Evolutionary conservation across 257 asterid species (phyloP).

Genomic region (Solanum tarapatanum): DNA sequence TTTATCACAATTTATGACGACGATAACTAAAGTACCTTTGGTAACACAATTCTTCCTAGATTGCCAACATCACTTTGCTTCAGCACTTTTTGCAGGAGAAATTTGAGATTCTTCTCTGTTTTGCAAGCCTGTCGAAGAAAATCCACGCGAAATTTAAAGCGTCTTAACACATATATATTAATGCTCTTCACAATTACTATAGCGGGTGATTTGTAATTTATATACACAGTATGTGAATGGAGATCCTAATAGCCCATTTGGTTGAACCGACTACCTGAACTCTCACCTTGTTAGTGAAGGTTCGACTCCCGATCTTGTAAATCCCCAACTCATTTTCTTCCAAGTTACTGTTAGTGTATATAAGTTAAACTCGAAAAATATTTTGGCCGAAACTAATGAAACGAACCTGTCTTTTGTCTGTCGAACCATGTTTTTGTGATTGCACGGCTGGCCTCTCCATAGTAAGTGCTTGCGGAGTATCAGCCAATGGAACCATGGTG

Average conservation of each 20-base stretch:
- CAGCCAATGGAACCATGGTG: neutral
- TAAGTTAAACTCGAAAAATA: neutral
- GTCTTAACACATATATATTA: neutral
- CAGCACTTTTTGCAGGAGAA: conserved; percentile 90
- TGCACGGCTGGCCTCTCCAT: conserved; percentile 14
- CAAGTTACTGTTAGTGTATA: neutral
- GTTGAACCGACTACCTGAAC: neutral
- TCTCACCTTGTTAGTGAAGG: neutral
- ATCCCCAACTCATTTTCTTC: neutral
- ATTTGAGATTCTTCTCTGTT: conserved; percentile 68
- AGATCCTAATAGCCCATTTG: neutral
- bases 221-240: neutral
- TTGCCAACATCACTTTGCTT: conserved; percentile 98
- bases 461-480: conserved; percentile 4
- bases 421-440: conserved; percentile 15
- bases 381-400: neutral
- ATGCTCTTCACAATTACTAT: neutral
- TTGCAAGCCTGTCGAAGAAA: conserved; percentile 30
- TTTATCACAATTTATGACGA: neutral
- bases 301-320: neutral
- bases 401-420: conserved; percentile 24
- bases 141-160: neutral
- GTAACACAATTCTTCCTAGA: conserved; percentile 90
- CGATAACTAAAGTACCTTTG: conserved; percentile 40
- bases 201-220: neutral